phyloP scores from a whole-genome alignment of 192 early-diverging fungal species.

The Linderina pennispora region DNA sequence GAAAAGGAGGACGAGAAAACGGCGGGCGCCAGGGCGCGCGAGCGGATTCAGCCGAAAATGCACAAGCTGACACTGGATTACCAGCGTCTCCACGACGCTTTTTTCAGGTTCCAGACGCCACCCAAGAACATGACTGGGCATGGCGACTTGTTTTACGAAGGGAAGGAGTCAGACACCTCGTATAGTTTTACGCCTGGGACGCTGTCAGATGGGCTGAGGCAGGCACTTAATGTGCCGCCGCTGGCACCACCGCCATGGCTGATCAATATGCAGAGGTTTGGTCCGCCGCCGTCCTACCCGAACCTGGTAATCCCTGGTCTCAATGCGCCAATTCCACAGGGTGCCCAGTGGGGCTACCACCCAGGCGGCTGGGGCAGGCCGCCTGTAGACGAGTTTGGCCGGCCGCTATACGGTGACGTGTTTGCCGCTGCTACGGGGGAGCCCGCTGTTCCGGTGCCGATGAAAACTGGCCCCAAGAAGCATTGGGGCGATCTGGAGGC shows the following conservation, averaged over 20 bases:
- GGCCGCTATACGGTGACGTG: constrained; percentile 95
- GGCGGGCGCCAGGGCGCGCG: constrained; percentile 79
- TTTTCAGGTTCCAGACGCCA: constrained; percentile 92
- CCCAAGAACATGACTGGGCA: constrained; percentile 30
- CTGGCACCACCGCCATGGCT: constrained; percentile 95
- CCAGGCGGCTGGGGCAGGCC: constrained; percentile 92
- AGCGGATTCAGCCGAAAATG: constrained; percentile 90
- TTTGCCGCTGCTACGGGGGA: constrained; percentile 57
- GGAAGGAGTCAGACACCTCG: constrained; percentile 90
- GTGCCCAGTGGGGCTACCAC: constrained; percentile 98
- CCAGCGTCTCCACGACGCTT: constrained; percentile 95
- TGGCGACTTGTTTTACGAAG: constrained; percentile 80
- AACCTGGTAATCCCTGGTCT: constrained; percentile 86
- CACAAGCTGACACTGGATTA: constrained; percentile 96
- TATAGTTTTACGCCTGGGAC: constrained; percentile 80
- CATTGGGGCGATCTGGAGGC: constrained; percentile 90
- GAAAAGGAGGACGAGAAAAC: constrained; percentile 81
- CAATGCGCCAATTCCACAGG: constrained; percentile 93
- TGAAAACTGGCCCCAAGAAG: constrained; percentile 38
- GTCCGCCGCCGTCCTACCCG: constrained; percentile 92
- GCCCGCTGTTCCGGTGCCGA: too few species aligned
- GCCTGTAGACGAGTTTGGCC: constrained; percentile 78
- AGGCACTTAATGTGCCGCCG: constrained; percentile 85
- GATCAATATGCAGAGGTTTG: constrained; percentile 97
- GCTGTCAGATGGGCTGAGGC: constrained; percentile 78